Percentiles rank a stretch among this genome's conserved stretches.
Conservation (phyloP, 2,329 filamentous ascomycete genomes). For the Botryotinia globosa region DNA sequence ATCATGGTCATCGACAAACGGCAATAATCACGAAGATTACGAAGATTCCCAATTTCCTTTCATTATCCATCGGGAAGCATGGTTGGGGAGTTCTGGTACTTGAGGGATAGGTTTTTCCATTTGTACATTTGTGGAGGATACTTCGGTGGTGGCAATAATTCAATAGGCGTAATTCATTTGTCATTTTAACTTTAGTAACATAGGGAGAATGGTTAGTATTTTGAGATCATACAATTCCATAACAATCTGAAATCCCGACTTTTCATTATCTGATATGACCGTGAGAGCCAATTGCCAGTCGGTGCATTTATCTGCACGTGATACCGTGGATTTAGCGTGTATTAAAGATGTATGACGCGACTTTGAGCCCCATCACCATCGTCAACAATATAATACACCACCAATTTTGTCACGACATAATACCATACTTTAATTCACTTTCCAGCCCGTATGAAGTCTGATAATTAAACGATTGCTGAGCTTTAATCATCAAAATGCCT, state of each 20-base stretch:
- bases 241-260: not conserved
- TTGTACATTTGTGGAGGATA: conserved; percentile 30
- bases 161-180: conserved; percentile 32
- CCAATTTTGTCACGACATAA: not conserved
- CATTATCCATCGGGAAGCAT: conserved; percentile 27
- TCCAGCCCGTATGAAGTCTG: not conserved
- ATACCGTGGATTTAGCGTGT: conserved; percentile 19
- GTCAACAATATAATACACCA: not conserved
- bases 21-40: conserved; percentile 36
- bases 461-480: conserved; percentile 15
- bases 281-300: not conserved
- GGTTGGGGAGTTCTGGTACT: conserved; percentile 31
- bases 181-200: conserved; percentile 25
- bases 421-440: not conserved
- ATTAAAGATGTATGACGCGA: conserved; percentile 13
- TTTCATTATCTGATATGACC: not conserved
- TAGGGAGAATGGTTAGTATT: conserved; percentile 19
- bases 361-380: not conserved
- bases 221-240: not conserved
- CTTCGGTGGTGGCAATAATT: conserved; percentile 28
- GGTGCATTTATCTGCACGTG: conserved; percentile 9
- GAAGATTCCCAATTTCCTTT: conserved; percentile 34
- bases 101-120: conserved; percentile 24
- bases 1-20: conserved; percentile 23
- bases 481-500: conserved; percentile 42